Conservation (phyloP, 73 alveolate genomes). For the Symbiodinium natans region DNA sequence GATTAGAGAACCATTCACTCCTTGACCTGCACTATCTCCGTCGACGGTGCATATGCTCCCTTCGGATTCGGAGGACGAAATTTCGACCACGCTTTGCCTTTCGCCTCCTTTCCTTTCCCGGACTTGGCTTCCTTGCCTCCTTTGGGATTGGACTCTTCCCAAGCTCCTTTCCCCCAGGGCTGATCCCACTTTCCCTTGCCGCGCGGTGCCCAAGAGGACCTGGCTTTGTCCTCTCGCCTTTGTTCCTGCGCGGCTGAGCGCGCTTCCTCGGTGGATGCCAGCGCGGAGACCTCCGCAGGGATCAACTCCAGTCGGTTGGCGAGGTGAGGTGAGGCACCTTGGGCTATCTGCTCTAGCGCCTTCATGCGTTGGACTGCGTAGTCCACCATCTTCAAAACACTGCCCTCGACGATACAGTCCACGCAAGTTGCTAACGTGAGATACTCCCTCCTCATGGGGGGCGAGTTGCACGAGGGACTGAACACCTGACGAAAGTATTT, state of each 20-base stretch:
- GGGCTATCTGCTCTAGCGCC: not conserved
- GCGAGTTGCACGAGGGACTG: too few relatives aligned
- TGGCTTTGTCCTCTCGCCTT: not conserved
- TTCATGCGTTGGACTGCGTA: not conserved
- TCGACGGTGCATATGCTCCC: too few relatives aligned
- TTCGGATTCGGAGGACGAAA: not conserved
- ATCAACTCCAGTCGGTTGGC: conserved; percentile 5
- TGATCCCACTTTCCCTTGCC: not conserved
- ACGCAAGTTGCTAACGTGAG: not conserved
- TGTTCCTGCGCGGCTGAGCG: conserved; percentile 12
- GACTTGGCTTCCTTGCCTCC: not conserved
- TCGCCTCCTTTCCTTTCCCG: not conserved
- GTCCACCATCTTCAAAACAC: not conserved
- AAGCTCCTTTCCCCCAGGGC: not conserved
- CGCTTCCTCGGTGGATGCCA: not conserved
- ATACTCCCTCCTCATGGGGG: not conserved
- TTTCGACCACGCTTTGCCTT: not conserved
- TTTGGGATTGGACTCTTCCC: not conserved
- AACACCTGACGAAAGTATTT: not conserved
- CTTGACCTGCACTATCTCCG: too few relatives aligned
- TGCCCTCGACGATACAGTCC: not conserved
- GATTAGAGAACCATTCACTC: too few relatives aligned
- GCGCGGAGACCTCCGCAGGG: not conserved
- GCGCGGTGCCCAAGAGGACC: not conserved
- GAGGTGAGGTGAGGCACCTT: not conserved